Percentiles rank a stretch among this genome's conserved stretches.
Evolutionary conservation across 208 protist genomes (phyloP).

Genomic region (Histomonas meleagridis): DNA sequence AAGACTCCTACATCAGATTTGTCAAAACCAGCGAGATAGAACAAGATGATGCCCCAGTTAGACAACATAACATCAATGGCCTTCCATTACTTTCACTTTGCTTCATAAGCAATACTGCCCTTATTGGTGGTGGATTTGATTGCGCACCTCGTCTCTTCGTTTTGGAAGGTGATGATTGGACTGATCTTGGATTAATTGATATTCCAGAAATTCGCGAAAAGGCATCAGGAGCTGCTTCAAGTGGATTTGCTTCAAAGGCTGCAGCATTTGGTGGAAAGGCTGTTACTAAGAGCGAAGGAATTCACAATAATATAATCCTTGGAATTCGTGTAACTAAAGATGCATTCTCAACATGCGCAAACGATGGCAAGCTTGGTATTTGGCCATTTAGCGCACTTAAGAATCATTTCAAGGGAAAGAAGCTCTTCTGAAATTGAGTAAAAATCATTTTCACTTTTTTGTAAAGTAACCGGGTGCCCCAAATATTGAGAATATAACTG

Average conservation of each 20-base stretch:
- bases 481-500: no score
- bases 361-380: slow-evolving; percentile 10
- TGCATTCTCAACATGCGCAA: background rate
- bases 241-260: background rate
- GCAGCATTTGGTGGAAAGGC: background rate
- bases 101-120: slow-evolving; percentile 44
- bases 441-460: no score
- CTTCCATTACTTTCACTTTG: slow-evolving; percentile 42
- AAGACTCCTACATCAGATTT: slow-evolving; percentile 39
- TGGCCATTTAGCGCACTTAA: background rate
- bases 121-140: slow-evolving; percentile 46
- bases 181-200: background rate
- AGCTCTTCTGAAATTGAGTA: background rate
- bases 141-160: slow-evolving; percentile 45
- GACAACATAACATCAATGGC: slow-evolving; percentile 2
- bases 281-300: no score
- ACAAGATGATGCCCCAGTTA: background rate
- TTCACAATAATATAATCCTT: slow-evolving; percentile 27
- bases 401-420: background rate
- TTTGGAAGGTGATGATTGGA: background rate
- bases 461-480: no score
- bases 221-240: background rate
- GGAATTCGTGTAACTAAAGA: background rate
- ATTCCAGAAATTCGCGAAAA: background rate
- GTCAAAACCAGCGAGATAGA: background rate